Evolutionary conservation across 495 filamentous ascomycete genomes (phyloP).

Genomic region (Chaetomium cochliodes): DNA sequence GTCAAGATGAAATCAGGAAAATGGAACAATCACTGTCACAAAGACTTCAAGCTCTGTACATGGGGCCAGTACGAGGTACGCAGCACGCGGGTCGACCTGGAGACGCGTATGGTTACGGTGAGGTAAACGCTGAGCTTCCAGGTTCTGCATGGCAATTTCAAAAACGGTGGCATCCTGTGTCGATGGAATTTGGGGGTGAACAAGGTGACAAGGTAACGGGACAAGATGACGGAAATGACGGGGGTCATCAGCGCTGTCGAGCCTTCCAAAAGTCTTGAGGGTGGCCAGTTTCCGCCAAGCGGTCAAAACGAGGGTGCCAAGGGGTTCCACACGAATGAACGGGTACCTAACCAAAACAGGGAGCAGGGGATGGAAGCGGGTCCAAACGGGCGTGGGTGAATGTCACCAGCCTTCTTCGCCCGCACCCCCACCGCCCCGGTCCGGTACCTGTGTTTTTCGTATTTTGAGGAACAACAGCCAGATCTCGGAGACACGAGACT

Average conservation of each 20-base stretch:
- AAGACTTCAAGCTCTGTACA: neutral
- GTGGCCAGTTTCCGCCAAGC: conserved; percentile 11
- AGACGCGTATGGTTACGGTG: neutral
- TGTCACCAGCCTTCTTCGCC: neutral
- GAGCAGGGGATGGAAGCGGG: conserved; percentile 9
- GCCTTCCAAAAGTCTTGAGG: conserved; percentile 9
- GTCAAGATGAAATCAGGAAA: neutral
- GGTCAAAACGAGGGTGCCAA: conserved; percentile 4
- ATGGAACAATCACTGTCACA: neutral
- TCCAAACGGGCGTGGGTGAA: conserved; percentile 8
- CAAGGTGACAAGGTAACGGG: conserved; percentile 16
- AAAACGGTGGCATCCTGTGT: conserved; percentile 17
- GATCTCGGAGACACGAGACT: neutral
- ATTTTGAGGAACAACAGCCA: conserved; percentile 6
- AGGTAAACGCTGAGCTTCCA: neutral
- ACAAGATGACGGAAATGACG: conserved; percentile 36
- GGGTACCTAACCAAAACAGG: conserved; percentile 22
- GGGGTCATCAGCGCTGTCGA: conserved; percentile 25
- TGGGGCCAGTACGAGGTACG: too few species aligned
- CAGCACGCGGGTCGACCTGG: too few species aligned
- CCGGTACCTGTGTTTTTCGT: conserved; percentile 1
- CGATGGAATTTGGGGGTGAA: neutral
- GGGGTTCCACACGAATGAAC: conserved; percentile 4
- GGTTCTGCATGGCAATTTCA: conserved; percentile 11
- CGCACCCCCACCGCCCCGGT: neutral